Conservation (phyloP, 2,329 filamentous ascomycete species). For the Hymenoscyphus fraxineus region DNA sequence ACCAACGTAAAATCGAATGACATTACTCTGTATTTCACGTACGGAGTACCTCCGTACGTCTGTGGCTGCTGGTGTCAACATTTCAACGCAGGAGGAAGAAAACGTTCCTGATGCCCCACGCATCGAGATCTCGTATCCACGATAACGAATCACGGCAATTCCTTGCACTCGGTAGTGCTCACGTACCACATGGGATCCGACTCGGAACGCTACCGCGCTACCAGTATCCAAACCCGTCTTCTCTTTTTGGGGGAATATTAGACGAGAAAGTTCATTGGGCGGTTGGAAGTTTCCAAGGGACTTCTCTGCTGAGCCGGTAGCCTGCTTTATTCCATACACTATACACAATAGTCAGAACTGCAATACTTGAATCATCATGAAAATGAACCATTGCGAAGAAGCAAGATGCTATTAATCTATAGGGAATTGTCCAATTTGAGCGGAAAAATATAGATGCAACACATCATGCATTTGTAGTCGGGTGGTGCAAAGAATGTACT, state of each 20-base stretch:
- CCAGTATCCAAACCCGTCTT: background rate
- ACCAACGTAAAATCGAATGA: background rate
- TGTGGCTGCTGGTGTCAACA: background rate
- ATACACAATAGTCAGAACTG: background rate
- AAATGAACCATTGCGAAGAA: background rate
- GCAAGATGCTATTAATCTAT: background rate
- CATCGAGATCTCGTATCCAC: background rate
- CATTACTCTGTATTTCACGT: background rate
- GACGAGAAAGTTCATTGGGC: constrained; percentile 9
- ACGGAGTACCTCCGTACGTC: background rate
- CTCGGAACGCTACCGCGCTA: background rate
- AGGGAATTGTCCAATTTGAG: background rate
- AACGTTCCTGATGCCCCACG: background rate
- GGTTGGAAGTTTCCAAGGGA: constrained; percentile 4
- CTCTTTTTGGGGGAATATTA: constrained; percentile 13
- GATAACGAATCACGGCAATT: constrained; percentile 4
- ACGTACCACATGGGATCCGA: background rate
- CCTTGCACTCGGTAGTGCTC: constrained; percentile 4
- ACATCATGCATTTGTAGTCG: background rate
- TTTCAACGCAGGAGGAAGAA: background rate
- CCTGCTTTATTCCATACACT: background rate
- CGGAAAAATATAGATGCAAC: background rate
- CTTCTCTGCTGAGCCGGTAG: too few relatives aligned
- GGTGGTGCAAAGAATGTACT: background rate
- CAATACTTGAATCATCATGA: constrained; percentile 1